Base-by-base conservation (phyloP, 108 stramenopile species). In the Nitzschia sp. region DNA sequence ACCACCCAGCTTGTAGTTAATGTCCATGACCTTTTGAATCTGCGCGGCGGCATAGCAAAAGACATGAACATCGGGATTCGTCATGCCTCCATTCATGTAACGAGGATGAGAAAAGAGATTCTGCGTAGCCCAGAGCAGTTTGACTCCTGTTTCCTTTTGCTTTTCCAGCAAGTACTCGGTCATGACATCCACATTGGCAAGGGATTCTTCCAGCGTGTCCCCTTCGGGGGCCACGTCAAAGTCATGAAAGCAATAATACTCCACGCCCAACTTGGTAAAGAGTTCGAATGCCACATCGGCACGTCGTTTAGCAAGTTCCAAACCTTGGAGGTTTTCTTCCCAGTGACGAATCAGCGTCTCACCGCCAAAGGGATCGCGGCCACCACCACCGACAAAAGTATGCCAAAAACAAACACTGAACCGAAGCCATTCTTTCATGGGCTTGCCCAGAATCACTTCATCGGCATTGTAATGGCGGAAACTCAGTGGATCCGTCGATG, bases 351-450 rank as follows among this genome's bases (percentile, higher is more conserved):
- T 68, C 48, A 80, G 68, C 2, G 87, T 88, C 27, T 74, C 66
- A 19, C 35, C 47, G 4, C 87, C 87, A 73, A 88, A 88, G 11
- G 84, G 84, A 79, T 88, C 87, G 18, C 64, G 49, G 27, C 83
- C 83, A 13, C 81, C 81, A 15, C 66, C 75, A 23, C 84, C 82
- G 15, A 81, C 78, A 60, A 88, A 83, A 31, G 87, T 85, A 34
- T 88, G 87, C 87, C 87, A 88, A 46, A 73, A 85, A 62, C 87
- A 88, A 4, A 88, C 77, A 26, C 70, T 72, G 71, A 88, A 88
- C 24, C 77, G 63, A 28, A 82, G 70, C 87, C 87, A 88, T 59
- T 88, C 81, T 54, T 77, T 73, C 79, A 82, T 82, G 18, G 74
- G 70, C 61, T 85, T 85, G 45, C 85, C 85, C 51, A 80, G 46